These are phyloP conservation scores for Candida maltosa DNA, from an alignment of 805 yeast species.

Conservation along the genomic window DNA sequence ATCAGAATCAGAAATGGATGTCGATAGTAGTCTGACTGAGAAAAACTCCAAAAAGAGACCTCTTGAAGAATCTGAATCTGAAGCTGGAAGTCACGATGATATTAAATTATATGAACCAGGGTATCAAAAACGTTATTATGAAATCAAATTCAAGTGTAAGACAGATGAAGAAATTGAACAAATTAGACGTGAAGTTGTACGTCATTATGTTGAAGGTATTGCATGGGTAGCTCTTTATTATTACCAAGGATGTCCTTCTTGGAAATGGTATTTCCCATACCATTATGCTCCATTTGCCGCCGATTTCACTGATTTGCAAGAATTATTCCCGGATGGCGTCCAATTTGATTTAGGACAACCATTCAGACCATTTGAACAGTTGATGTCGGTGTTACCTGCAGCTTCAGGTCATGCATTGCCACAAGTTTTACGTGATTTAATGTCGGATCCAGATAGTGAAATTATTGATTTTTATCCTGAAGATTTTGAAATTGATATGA, in stretches of 20 bases:
- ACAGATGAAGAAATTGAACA: conserved; percentile 52
- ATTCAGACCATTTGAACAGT: conserved; percentile 86
- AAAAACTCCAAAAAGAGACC: conserved; percentile 9
- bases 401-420: conserved; percentile 88
- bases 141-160: conserved; percentile 61
- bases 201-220: conserved; percentile 85
- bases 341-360: conserved; percentile 70
- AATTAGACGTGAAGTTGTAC: conserved; percentile 58
- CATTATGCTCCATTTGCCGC: conserved; percentile 98
- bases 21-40: conserved; percentile 1
- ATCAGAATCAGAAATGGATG: conserved; percentile 2
- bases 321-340: conserved; percentile 43
- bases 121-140: conserved; percentile 77
- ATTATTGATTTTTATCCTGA: conserved; percentile 90
- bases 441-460: conserved; percentile 76
- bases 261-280: conserved; percentile 97
- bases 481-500: conserved; percentile 87
- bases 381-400: conserved; percentile 94
- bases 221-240: conserved; percentile 95
- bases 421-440: conserved; percentile 71
- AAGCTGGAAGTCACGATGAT: conserved; percentile 33
- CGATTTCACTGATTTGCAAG: conserved; percentile 63
- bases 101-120: conserved; percentile 86
- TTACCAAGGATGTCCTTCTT: conserved; percentile 96
- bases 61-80: conserved; percentile 21